Base-by-base conservation (phyloP, 495 filamentous ascomycete genomes). In the Annulohypoxylon bovei region DNA sequence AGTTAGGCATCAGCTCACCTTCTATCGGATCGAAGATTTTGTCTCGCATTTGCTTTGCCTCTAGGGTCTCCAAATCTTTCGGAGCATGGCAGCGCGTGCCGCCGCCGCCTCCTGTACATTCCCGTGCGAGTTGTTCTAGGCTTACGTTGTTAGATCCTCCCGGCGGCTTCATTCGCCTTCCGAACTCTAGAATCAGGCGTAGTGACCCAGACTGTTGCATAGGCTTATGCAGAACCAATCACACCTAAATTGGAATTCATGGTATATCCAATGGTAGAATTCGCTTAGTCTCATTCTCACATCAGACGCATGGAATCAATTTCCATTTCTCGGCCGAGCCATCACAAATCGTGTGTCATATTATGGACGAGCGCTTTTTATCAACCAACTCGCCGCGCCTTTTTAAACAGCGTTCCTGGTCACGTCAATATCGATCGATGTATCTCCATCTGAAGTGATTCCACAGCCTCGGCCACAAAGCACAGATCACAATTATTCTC, bases 61-160 rank as follows among this genome's bases (percentile, higher is more conserved):
- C 30, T 50, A 49, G 40, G n/a, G 16, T 52, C 62, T 42, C 61
- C 16, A 46, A 52, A 20, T 27, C 60, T 52, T 37, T 16, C 57
- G 42, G 23, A 52, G 27, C 23, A 44, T 65, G 49, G 47, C 40
- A 65, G 39, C 30, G 30, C 57, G 37, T 46, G 62, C 64, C 59
- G 63, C 25, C 33, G 54, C 40, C 62, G 47, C 62, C 57, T 66
- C 59, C 58, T 72, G 69, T 60, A 60, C 39, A 55, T 52, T 56
- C 49, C 54, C 64, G 54, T 22, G 30, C 46, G 25, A 11, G 18
- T 40, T n/a, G 25, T 60, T 50, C 32, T 58, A 16, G 44, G 53
- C 68, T 71, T 67, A 55, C 68, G 32, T 56, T 64, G 37, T 54
- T 62, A 67, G 59, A 68, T 60, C 39, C 59, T 53, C 20, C 54